Evolutionary conservation across 768 basidiomycete species (phyloP).

Genomic region (Mycena metata): DNA sequence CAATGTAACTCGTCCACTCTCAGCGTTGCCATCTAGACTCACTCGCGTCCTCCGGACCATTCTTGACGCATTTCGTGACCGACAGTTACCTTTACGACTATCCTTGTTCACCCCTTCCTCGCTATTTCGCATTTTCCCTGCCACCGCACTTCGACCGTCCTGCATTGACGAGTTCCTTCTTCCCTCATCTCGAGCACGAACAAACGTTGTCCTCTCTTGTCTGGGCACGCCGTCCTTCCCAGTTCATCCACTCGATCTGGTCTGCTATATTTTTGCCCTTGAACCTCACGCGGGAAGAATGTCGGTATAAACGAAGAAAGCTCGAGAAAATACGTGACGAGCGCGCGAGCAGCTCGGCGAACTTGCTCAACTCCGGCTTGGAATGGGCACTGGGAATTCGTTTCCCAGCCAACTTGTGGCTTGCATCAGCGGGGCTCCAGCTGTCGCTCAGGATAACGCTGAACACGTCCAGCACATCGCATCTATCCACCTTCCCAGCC

Average conservation of each 20-base stretch:
- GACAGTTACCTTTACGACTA: conserved; percentile 60
- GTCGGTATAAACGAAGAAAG: conserved; percentile 66
- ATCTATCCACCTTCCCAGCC: conserved; percentile 44
- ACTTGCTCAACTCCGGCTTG: conserved; percentile 70
- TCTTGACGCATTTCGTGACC: conserved; percentile 56
- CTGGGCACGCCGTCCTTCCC: conserved; percentile 32
- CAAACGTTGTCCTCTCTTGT: conserved; percentile 41
- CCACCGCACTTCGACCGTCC: conserved; percentile 61
- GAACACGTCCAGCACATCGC: conserved; percentile 45
- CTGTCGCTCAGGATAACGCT: conserved; percentile 5
- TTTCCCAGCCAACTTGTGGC: conserved; percentile 40
- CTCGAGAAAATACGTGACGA: conserved; percentile 77
- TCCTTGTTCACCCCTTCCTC: conserved; percentile 63
- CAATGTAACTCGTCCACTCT: conserved; percentile 30
- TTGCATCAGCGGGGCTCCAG: conserved; percentile 32
- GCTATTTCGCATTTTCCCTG: conserved; percentile 63
- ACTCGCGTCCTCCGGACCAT: conserved; percentile 54
- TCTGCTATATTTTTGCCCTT: conserved; percentile 60
- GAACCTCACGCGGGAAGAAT: conserved; percentile 76
- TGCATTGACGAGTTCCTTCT: conserved; percentile 69
- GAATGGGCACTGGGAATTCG: conserved; percentile 42
- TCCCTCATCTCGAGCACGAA: conserved; percentile 69
- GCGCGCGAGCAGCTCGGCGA: conserved; percentile 76
- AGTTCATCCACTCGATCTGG: conserved; percentile 41
- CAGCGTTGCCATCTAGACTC: conserved; percentile 64